Evolutionary conservation across 2,329 filamentous ascomycete species (phyloP), one percentile per base, ranked within the genome.

Genomic region (Triangularia setosa): DNA sequence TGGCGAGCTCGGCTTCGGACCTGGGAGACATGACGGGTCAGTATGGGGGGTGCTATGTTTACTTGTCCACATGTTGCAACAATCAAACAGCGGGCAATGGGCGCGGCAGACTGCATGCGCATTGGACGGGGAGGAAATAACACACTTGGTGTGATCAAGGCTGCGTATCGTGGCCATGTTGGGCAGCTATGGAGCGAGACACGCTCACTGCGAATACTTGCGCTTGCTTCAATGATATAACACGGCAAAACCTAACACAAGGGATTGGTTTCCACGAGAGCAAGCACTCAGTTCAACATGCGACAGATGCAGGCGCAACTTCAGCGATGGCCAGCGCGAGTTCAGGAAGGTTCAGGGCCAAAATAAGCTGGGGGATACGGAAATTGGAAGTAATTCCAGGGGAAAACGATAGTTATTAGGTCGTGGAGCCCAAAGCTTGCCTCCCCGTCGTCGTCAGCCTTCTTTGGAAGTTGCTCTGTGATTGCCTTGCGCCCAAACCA

Each of bases 1-100:
- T 85, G 65, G 86, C 83, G 69, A 90, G 83, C 75, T 90, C 88
- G 71, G 84, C 83, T 74, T 90, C 88, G 73, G 87, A 87, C 74
- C 87, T 90, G 72, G 66, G 65, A 44, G 53, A 66, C 63, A 66
- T 63, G 60, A 57, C 57, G 25, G 58, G 65, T 71, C 61, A 71
- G 70, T 64, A 54, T 63, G 21, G 25, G 30, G 44, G n/a, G 56
- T 53, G 40, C 48, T 11, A n/a, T 33, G 40, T 55, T 28, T 28
- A 27, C 3, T 18, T 25, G 11, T n/a, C 57, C 35, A 59, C 18
- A 35, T 40, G 16, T 48, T 27, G 40, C 40, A 53, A 53, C 35
- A 27, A 9, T 59, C 57, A 35, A 54, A 54, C 18, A 12, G 44
- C n/a, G 25, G 16, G 25, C 59, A 35, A 54, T 21, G 40, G 35